Percentiles rank a stretch among this genome's conserved stretches.
Evolutionary conservation across 73 alveolate genomes (phyloP).

Genomic region (Paramecium biaurelia): DNA sequence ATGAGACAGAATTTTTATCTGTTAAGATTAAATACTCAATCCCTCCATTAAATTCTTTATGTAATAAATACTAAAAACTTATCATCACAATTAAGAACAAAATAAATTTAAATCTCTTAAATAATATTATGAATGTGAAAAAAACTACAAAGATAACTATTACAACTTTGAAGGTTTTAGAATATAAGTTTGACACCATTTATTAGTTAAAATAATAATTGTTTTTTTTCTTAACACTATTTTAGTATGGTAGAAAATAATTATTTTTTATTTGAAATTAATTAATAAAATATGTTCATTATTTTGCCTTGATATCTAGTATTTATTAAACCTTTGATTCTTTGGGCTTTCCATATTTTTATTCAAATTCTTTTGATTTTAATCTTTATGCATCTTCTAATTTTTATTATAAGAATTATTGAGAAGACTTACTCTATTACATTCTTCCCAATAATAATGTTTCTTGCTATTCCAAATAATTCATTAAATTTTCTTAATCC

Average conservation of each 20-base stretch:
- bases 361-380: background rate
- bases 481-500: slow-evolving; percentile 1
- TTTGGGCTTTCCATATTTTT: slow-evolving; percentile 22
- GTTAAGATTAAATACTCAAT: background rate
- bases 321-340: background rate
- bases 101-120: background rate
- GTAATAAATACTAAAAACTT: background rate
- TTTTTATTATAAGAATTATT: background rate
- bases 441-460: background rate
- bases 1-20: background rate
- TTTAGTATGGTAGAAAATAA: background rate
- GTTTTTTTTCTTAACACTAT: background rate
- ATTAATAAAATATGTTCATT: background rate
- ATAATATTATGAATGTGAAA: background rate
- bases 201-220: background rate
- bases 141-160: background rate
- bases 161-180: background rate
- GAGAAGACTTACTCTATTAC: background rate
- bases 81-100: background rate
- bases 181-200: background rate
- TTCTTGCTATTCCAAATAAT: background rate
- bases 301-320: slow-evolving; percentile 4
- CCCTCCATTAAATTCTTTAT: background rate
- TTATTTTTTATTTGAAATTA: background rate
- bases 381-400: background rate